Conservation (phyloP, 2,329 filamentous ascomycete species). For the Berkeleyomyces basicola region DNA sequence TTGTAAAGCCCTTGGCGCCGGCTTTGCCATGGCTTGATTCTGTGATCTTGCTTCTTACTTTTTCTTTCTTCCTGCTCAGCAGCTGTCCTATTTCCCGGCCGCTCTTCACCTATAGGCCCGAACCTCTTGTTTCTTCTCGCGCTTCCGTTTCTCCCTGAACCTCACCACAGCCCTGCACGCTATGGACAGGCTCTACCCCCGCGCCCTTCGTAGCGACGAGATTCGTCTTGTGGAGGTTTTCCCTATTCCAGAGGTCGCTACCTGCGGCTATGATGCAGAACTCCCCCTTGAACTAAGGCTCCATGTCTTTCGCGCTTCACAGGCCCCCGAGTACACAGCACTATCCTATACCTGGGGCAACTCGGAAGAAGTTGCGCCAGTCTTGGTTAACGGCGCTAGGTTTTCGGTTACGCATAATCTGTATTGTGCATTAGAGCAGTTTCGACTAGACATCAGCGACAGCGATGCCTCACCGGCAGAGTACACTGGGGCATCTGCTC, state of each 20-base stretch:
- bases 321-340: conserved; percentile 16
- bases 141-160: neutral
- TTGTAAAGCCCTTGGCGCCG: neutral
- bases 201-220: conserved; percentile 6
- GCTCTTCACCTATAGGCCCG: neutral
- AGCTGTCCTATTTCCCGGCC: neutral
- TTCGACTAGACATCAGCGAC: conserved; percentile 16
- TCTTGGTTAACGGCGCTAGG: conserved; percentile 16
- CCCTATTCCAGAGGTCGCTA: neutral
- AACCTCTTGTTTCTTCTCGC: neutral
- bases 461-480: neutral
- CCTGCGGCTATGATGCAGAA: neutral
- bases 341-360: conserved; percentile 20
- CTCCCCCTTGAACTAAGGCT: conserved; percentile 6
- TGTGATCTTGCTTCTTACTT: neutral
- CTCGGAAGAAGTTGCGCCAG: conserved; percentile 13
- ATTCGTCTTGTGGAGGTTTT: conserved; percentile 14
- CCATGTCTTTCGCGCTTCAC: conserved; percentile 8
- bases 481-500: neutral
- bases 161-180: neutral
- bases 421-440: conserved; percentile 18
- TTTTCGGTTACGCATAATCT: conserved; percentile 18
- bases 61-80: neutral
- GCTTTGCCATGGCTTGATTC: neutral
- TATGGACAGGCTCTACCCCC: conserved; percentile 7